Evolutionary conservation across 2,329 filamentous ascomycete species (phyloP), one percentile per base, ranked within the genome.

Genomic region (Verticillium tricorpus): DNA sequence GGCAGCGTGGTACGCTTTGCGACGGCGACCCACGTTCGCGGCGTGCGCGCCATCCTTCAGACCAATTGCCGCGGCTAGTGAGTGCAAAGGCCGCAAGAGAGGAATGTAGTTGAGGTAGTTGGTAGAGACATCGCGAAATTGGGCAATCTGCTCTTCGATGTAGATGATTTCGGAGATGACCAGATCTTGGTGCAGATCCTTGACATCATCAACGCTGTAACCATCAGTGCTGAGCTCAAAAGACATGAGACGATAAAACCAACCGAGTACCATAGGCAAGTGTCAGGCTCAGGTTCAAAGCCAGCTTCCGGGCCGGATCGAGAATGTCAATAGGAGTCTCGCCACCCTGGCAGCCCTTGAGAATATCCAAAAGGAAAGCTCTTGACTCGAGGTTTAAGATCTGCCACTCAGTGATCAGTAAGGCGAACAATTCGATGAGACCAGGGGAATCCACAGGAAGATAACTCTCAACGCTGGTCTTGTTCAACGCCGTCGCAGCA

Each of bases 401-500:
- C 50, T 55, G 22, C 12, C 28, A 25, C 5, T 22, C 5, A 9
- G 5, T 28, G 28, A 28, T 55, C 50, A 55, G 50, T 6, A 35
- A 35, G 34, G 1, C 7, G 9, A 35, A 7, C 9, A 11, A 14
- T 35, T 5, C 8, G 34, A 19, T 25, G 5, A 3, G 7, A 25
- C 3, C 12, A 15, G 14, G 50, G 50, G 5, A 9, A 55, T 22
- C 6, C 15, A 55, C 50, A 0, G 87, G 87, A 79, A 88, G 87
- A 69, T 89, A 89, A 2, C 82, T 86, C 67, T 88, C 85, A 7
- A 87, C 84, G 0, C 86, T 84, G 0, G 86, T 85, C 5, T 84
- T 80, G 71, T 90, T 90, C 55, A 90, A 76, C 0, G 87, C 87
- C 0, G 86, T 88, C 0, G 86, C 87, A 0, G 87, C 86, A 3